A percentile compares a stretch with the other conserved stretches of the same genome.
These are phyloP conservation scores for Trichoderma koningiopsis DNA, from an alignment of 2,329 filamentous ascomycete species.

Conservation along the genomic window DNA sequence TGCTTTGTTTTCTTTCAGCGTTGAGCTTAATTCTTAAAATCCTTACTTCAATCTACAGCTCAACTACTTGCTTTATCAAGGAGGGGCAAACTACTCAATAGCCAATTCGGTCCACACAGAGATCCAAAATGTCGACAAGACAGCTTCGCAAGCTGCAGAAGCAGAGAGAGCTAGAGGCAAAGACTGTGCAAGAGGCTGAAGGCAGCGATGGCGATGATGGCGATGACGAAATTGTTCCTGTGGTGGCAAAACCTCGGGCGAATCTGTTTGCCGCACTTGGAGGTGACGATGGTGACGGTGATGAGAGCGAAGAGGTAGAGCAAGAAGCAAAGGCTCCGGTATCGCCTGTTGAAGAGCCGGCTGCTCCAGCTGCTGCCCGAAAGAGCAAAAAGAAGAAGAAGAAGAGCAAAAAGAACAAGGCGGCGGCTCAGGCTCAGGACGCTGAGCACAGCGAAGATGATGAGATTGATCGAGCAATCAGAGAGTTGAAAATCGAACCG, in stretches of 20 bases:
- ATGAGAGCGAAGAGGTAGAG: constrained; percentile 17
- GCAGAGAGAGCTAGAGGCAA: constrained; percentile 49
- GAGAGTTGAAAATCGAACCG: constrained; percentile 48
- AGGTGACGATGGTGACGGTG: constrained; percentile 44
- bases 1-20: background rate
- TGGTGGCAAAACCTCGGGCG: constrained; percentile 42
- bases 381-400: constrained; percentile 47
- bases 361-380: background rate
- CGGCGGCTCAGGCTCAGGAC: constrained; percentile 30
- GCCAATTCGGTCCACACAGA: background rate
- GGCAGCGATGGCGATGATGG: constrained; percentile 39
- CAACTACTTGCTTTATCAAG: background rate
- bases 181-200: constrained; percentile 28
- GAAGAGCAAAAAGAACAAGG: constrained; percentile 42
- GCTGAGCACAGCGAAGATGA: constrained; percentile 42
- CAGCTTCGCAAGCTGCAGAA: constrained; percentile 56
- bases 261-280: constrained; percentile 58
- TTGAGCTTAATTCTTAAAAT: background rate
- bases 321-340: background rate
- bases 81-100: background rate
- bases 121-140: constrained; percentile 50
- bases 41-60: background rate
- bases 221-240: constrained; percentile 37
- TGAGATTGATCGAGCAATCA: constrained; percentile 59
- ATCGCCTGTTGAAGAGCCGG: background rate